Evolutionary conservation across 768 basidiomycete genomes (phyloP).

Genomic region (Leccinum subgranulosum): DNA sequence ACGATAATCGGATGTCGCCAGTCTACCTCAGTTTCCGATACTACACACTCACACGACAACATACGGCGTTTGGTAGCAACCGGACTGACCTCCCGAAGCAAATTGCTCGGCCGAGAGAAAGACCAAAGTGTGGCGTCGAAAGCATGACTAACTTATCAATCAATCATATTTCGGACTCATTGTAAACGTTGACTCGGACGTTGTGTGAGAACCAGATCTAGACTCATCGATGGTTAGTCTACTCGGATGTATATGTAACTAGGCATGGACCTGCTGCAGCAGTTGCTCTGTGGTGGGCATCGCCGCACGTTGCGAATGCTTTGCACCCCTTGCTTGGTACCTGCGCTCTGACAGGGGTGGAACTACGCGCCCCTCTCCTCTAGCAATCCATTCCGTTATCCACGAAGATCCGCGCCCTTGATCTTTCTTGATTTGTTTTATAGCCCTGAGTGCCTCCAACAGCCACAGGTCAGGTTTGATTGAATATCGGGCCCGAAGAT

Average conservation of each 20-base stretch:
- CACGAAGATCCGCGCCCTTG: conserved; percentile 28
- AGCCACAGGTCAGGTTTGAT: conserved; percentile 38
- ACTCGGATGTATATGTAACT: background rate
- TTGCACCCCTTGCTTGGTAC: conserved; percentile 8
- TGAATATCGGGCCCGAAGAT: conserved; percentile 23
- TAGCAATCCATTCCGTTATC: conserved; percentile 27
- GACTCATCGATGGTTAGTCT: background rate
- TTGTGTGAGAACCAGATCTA: background rate
- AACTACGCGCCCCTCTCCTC: conserved; percentile 21
- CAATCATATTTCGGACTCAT: background rate
- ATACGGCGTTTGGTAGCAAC: background rate
- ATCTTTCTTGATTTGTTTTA: conserved; percentile 32
- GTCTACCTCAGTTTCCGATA: conserved; percentile 6
- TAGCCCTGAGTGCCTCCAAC: conserved; percentile 34
- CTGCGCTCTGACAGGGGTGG: conserved; percentile 18
- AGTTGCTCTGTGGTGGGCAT: background rate
- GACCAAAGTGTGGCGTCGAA: background rate
- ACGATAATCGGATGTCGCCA: background rate
- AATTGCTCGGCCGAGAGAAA: background rate
- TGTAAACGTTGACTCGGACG: background rate
- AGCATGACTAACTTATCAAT: background rate
- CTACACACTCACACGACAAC: background rate
- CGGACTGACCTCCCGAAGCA: background rate
- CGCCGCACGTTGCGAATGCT: background rate
- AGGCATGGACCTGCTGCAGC: conserved; percentile 9